Evolutionary conservation across 306 rosid species (phyloP), one percentile per base, ranked within the genome.

Genomic region (Aeschynomene evenia): DNA sequence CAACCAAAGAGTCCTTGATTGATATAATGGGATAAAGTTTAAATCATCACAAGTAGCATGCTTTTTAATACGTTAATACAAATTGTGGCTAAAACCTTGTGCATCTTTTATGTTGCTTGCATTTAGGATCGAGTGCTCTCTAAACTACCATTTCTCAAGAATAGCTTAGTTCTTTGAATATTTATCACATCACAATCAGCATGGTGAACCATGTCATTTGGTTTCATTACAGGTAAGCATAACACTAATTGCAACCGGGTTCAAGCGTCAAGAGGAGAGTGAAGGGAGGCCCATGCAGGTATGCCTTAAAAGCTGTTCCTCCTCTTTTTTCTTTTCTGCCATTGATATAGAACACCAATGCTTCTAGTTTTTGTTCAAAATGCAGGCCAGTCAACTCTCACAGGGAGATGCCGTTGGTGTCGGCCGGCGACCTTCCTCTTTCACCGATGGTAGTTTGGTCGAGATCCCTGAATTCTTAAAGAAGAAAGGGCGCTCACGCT

Each of bases 251-350:
- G 99, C 99, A 12, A 94, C 99, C 28, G 99, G 99, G 77, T 91
- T 94, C 87, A 94, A 91, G 91, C 97, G 99, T 65, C 99, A 91
- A 84, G 99, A 94, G 74, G 97, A 94, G 77, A 85, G 78, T 69
- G 97, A 88, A 63, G 95, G 87, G 33, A 84, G 92, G 82, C 86
- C 89, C 52, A 46, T 69, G 52, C 96, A 87, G 91, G 99, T 90
- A 85, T 71, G 45, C 46, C 62, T 57, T 26, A 49, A 52, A 10
- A 8, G 6, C 20, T 63, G 22, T 9, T 8, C 26, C 58, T 51
- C 22, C 65, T 42, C 1, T 20, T 46, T 10, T 28, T 31, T 21
- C 56, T 18, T 28, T 37, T 16, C 23, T 23, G 37, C 19, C 7
- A 10, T 6, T 52, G 16, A 58, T 70, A 23, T 45, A 5, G 18